phyloP scores from a whole-genome alignment of 768 basidiomycete genomes.

The Pseudohyphozyma bogoriensis region DNA sequence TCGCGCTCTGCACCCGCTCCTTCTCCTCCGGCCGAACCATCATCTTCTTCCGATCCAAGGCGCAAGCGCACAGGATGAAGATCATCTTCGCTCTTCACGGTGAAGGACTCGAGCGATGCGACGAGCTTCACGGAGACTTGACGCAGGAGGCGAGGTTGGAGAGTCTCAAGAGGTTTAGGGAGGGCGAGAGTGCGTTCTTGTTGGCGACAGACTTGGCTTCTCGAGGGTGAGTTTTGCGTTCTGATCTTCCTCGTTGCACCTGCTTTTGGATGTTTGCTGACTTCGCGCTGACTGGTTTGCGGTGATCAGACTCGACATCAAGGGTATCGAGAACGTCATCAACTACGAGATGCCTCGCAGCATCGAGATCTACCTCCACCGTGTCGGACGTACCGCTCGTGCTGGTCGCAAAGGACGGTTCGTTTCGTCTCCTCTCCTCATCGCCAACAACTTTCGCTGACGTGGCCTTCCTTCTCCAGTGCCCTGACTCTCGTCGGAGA shows the following conservation, averaged over 20 bases:
- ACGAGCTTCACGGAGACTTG: slow-evolving; percentile 88
- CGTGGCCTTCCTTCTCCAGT: too few species aligned
- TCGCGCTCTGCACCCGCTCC: slow-evolving; percentile 72
- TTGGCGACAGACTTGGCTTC: slow-evolving; percentile 96
- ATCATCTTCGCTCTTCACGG: slow-evolving; percentile 79
- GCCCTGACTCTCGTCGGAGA: slow-evolving; percentile 94
- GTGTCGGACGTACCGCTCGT: slow-evolving; percentile 48
- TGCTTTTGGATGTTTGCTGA: slow-evolving; percentile 5
- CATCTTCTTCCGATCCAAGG: slow-evolving; percentile 92
- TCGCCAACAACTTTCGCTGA: not conserved
- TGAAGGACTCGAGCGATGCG: slow-evolving; percentile 39
- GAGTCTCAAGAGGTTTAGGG: slow-evolving; percentile 77
- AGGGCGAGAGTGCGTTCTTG: slow-evolving; percentile 76
- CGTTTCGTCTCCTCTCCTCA: slow-evolving; percentile 29
- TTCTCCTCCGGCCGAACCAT: slow-evolving; percentile 68
- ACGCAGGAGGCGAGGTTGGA: slow-evolving; percentile 92
- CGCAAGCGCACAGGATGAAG: slow-evolving; percentile 91
- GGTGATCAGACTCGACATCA: slow-evolving; percentile 88
- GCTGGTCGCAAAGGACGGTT: slow-evolving; percentile 81
- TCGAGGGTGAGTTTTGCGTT: slow-evolving; percentile 15
- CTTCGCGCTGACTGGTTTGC: slow-evolving; percentile 26
- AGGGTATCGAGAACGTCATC: slow-evolving; percentile 92
- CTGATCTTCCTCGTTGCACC: not conserved
- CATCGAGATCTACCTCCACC: slow-evolving; percentile 81
- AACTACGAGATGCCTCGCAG: slow-evolving; percentile 98